phyloP scores from a whole-genome alignment of 768 basidiomycete genomes.

The Amanita polypyramis region DNA sequence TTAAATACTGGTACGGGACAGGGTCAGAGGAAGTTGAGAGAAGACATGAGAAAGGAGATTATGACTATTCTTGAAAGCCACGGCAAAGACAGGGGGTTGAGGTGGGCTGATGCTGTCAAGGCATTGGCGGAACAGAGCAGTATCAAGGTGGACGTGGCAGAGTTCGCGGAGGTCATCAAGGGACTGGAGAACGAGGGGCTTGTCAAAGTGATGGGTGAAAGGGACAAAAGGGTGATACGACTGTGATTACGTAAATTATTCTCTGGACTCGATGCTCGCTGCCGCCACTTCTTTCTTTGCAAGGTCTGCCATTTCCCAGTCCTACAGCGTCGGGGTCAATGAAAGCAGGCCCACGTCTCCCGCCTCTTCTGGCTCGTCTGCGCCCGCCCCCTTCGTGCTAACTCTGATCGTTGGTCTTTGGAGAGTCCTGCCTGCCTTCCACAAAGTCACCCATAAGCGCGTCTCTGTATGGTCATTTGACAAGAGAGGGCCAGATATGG shows the following conservation, averaged over 20 bases:
- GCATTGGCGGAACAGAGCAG: constrained; percentile 77
- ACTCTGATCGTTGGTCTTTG: constrained; percentile 74
- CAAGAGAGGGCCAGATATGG: constrained; percentile 67
- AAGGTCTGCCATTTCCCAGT: constrained; percentile 71
- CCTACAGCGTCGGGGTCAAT: constrained; percentile 45
- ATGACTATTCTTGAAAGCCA: constrained; percentile 48
- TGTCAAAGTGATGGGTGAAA: constrained; percentile 79
- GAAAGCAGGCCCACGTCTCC: constrained; percentile 42
- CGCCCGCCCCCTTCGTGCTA: constrained; percentile 29
- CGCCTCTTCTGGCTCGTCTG: constrained; percentile 20
- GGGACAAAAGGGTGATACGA: constrained; percentile 74
- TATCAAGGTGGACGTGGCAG: constrained; percentile 64
- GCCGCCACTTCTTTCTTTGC: constrained; percentile 79
- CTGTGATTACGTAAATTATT: not conserved
- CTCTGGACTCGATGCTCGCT: constrained; percentile 46
- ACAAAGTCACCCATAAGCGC: constrained; percentile 83
- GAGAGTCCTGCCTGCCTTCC: constrained; percentile 78
- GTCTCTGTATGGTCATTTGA: constrained; percentile 93
- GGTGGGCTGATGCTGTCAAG: constrained; percentile 78
- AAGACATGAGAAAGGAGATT: constrained; percentile 85
- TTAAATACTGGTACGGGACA: constrained; percentile 89
- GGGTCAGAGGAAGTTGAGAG: constrained; percentile 75
- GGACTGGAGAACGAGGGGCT: constrained; percentile 77
- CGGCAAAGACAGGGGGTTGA: constrained; percentile 49
- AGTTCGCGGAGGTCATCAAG: constrained; percentile 75